Percentiles rank a stretch among this genome's conserved stretches.
phyloP scores from a whole-genome alignment of 768 basidiomycete genomes.

The Mrakia blollopis region DNA sequence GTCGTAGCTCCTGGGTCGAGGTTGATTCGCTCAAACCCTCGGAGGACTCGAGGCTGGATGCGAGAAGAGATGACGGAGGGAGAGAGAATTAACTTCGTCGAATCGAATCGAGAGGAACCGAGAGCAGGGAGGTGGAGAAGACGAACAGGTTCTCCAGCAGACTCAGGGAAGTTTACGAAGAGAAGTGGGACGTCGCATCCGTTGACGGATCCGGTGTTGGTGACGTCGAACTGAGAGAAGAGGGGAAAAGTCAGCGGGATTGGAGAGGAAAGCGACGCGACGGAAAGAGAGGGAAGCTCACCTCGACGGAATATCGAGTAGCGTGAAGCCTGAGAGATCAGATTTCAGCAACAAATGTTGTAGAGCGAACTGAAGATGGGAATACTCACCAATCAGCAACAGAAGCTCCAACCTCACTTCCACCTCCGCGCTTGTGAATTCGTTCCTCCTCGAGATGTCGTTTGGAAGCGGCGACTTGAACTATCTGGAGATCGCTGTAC shows the following conservation, averaged over 20 bases:
- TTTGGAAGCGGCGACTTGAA: not conserved
- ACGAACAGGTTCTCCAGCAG: slow-evolving; percentile 24
- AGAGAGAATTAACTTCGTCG: not conserved
- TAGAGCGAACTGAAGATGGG: too few relatives aligned
- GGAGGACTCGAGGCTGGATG: slow-evolving; percentile 35
- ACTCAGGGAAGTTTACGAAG: slow-evolving; percentile 36
- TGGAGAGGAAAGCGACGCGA: not conserved
- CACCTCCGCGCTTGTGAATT: not conserved
- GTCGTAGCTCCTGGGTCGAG: slow-evolving; percentile 42
- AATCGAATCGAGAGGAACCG: not conserved
- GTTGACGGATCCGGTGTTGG: slow-evolving; percentile 58
- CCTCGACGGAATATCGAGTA: not conserved
- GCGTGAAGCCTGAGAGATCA: slow-evolving; percentile 11
- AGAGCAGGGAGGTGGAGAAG: not conserved
- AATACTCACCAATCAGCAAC: not conserved
- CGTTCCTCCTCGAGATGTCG: slow-evolving; percentile 2
- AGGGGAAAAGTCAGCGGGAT: not conserved
- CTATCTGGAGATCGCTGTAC: slow-evolving; percentile 55
- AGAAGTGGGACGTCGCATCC: slow-evolving; percentile 55
- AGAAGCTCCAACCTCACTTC: slow-evolving; percentile 1
- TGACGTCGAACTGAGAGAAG: slow-evolving; percentile 53
- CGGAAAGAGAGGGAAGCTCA: not conserved
- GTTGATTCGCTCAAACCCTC: slow-evolving; percentile 35
- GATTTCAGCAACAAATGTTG: not conserved
- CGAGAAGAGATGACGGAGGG: not conserved